These are phyloP conservation scores for Circinella minor DNA, from an alignment of 371 early-diverging fungal genomes.

Conservation along the genomic window DNA sequence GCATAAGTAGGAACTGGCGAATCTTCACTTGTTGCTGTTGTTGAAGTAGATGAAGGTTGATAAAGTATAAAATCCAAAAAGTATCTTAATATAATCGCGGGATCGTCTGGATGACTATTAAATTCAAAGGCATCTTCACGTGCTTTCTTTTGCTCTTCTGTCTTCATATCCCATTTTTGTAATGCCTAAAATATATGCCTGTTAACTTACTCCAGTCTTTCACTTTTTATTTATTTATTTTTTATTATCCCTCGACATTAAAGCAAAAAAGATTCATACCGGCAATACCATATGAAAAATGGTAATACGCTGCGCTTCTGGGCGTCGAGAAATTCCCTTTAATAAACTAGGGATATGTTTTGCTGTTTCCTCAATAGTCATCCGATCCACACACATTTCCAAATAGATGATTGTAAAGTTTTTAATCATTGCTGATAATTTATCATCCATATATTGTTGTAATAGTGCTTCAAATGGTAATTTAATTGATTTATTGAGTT, in stretches of 20 bases:
- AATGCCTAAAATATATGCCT: slow-evolving; percentile 43
- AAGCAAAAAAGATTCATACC: slow-evolving; percentile 33
- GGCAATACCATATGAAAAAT: slow-evolving; percentile 70
- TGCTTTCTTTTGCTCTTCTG: slow-evolving; percentile 48
- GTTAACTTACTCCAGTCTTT: not conserved
- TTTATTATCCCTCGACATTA: too few species aligned
- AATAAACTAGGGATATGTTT: slow-evolving; percentile 61
- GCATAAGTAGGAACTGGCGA: slow-evolving; percentile 20
- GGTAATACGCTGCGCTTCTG: slow-evolving; percentile 60
- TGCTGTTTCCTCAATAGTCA: slow-evolving; percentile 44
- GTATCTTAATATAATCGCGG: slow-evolving; percentile 55
- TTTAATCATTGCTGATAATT: slow-evolving; percentile 56
- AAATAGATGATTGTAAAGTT: slow-evolving; percentile 80
- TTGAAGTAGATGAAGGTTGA: slow-evolving; percentile 35
- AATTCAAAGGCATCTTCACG: slow-evolving; percentile 62
- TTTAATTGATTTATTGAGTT: slow-evolving; percentile 59
- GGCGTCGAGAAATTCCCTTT: slow-evolving; percentile 58
- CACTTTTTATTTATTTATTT: not conserved
- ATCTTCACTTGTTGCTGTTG: slow-evolving; percentile 8
- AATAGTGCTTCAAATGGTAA: slow-evolving; percentile 68
- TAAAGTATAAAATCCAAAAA: slow-evolving; percentile 75
- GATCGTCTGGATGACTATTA: slow-evolving; percentile 55
- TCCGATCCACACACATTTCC: slow-evolving; percentile 68
- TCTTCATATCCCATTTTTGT: slow-evolving; percentile 54
- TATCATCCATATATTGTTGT: slow-evolving; percentile 47